Evolutionary conservation across 2,329 filamentous ascomycete genomes (phyloP).

Genomic region (Cladobotryum protrusum): DNA sequence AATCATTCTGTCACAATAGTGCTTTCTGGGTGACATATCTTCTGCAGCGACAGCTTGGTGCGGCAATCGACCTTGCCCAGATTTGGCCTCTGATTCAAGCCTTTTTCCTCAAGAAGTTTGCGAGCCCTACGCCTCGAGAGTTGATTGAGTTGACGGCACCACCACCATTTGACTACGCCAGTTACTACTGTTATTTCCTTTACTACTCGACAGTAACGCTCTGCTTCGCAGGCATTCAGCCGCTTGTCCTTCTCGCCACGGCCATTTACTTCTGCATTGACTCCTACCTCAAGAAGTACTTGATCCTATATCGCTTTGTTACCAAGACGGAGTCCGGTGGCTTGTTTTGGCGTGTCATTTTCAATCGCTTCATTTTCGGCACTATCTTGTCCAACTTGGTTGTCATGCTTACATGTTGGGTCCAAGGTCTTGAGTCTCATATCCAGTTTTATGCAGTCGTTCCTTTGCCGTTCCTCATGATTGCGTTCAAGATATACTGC

Average conservation of each 20-base stretch:
- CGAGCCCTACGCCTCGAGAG: slow-evolving; percentile 81
- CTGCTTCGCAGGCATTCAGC: slow-evolving; percentile 79
- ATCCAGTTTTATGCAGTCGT: slow-evolving; percentile 59
- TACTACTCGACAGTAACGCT: slow-evolving; percentile 89
- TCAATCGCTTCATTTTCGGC: slow-evolving; percentile 87
- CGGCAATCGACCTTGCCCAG: slow-evolving; percentile 89
- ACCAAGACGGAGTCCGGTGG: slow-evolving; percentile 97
- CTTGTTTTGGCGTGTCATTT: slow-evolving; percentile 83
- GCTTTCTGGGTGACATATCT: slow-evolving; percentile 94
- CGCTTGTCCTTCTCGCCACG: slow-evolving; percentile 76
- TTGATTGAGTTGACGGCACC: slow-evolving; percentile 90
- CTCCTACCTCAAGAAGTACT: slow-evolving; percentile 87
- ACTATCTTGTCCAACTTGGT: slow-evolving; percentile 72
- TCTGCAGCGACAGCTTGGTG: slow-evolving; percentile 85
- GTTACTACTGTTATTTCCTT: slow-evolving; percentile 96
- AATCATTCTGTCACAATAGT: slow-evolving; percentile 73
- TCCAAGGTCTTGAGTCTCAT: slow-evolving; percentile 56
- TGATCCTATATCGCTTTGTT: slow-evolving; percentile 88
- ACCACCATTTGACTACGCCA: slow-evolving; percentile 87
- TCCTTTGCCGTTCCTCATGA: slow-evolving; percentile 71
- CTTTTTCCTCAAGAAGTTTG: slow-evolving; percentile 78
- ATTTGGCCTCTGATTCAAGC: slow-evolving; percentile 77
- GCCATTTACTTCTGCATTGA: slow-evolving; percentile 88
- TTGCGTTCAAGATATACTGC: slow-evolving; percentile 86
- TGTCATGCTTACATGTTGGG: slow-evolving; percentile 69